phyloP scores from a whole-genome alignment of 345 rosid species.

The Alliaria petiolata region DNA sequence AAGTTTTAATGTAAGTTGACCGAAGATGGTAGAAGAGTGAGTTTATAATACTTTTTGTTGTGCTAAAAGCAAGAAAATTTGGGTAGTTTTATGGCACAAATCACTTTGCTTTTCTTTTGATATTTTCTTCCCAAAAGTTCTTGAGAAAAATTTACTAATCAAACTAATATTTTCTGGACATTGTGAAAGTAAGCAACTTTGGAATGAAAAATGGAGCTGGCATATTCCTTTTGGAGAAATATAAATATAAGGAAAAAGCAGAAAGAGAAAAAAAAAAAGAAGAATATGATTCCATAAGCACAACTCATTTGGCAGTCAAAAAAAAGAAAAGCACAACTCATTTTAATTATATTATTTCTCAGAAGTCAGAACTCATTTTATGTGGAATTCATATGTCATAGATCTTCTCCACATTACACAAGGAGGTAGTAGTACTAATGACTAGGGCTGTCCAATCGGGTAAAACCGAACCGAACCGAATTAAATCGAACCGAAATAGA shows the following conservation, averaged over 20 bases:
- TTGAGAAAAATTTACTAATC: background rate
- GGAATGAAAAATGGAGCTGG: background rate
- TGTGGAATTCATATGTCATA: no score
- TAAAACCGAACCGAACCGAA: no score
- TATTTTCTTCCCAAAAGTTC: background rate
- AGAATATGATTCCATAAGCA: conserved; percentile 5
- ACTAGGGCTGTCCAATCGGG: no score
- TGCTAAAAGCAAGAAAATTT: no score
- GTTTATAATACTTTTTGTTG: no score
- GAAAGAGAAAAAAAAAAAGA: background rate
- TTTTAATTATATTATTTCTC: no score
- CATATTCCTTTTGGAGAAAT: background rate
- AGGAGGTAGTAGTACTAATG: no score
- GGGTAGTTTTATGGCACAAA: background rate
- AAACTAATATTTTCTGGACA: background rate
- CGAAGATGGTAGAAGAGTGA: background rate
- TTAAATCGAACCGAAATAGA: no score
- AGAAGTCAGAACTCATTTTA: no score
- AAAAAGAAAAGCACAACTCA: no score
- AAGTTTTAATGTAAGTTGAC: background rate
- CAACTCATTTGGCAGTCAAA: no score
- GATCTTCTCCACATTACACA: no score
- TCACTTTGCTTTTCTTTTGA: background rate
- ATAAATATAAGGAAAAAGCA: background rate
- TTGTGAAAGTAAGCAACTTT: conserved; percentile 2